Base-by-base conservation (phyloP, 257 asterid species). In the Phtheirospermum japonicum region DNA sequence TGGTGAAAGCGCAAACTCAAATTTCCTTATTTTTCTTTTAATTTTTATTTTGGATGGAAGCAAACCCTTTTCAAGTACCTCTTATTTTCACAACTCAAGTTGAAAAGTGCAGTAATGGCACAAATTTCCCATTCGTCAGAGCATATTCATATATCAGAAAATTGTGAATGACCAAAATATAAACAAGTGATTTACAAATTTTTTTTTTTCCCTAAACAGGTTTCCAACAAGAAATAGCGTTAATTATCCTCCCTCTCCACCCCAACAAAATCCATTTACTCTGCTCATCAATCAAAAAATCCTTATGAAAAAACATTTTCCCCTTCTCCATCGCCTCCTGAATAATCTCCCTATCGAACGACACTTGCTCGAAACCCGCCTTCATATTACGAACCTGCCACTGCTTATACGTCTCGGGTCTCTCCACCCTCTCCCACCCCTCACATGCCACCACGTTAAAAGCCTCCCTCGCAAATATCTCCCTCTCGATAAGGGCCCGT, bases 391-490 rank as follows among this genome's bases (percentile, higher is more conserved):
- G 79, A 6, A 73, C 79, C 31, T 84, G 86, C 93, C 93, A 84
- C 73, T 84, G 92, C 77, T 77, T 82, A 58, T 84, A 79, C 4
- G 92, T 77, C 70, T 84, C 93, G 1, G 93, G 84, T 64, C 87
- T 68, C 64, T 78, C 94, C 7, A 82, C 77, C 58, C 94, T 80
- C 65, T 85, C 89, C 85, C 81, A 73, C 8, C 83, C 93, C 61
- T 85, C 93, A 71, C 93, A 85, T 17, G 89, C 93, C 61, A 85
- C 71, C 33, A 82, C 87, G 66, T 85, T 85, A 75, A 85, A 49
- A 0, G 82, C 85, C 64, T 80, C 93, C 66, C 75, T 68, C 9
- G 80, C 87, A 42, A 80, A 77, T 12, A 85, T 67, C 61, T 82
- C 84, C 62, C 70, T 80, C 77, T 85, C 93, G 12, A 85, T 66